Percentiles rank a stretch among this genome's conserved stretches.
Conservation (phyloP, 108 stramenopile species). For the Seminavis robusta region DNA sequence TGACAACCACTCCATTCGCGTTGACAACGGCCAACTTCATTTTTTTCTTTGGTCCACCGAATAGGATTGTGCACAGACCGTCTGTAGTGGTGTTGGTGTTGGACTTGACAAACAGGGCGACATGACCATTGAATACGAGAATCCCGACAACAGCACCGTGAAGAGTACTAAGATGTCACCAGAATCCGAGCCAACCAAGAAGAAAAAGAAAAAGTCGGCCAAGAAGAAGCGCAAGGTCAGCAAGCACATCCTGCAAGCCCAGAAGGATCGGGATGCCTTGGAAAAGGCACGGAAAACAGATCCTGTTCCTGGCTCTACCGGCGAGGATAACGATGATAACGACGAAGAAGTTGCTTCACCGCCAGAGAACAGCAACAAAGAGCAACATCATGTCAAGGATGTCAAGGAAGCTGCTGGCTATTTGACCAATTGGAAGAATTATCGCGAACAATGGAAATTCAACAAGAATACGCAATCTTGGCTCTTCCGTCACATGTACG, state of each 20-base stretch:
- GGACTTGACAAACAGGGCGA: no score
- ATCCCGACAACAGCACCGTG: no score
- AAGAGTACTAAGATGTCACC: no score
- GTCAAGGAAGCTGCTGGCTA: conserved; percentile 63
- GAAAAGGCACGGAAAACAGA: conserved; percentile 4
- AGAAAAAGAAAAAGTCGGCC: conserved; percentile 28
- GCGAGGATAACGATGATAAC: not conserved
- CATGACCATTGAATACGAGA: no score
- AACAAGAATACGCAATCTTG: conserved; percentile 94
- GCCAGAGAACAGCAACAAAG: conserved; percentile 24
- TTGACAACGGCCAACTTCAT: no score
- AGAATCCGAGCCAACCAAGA: no score
- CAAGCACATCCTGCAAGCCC: conserved; percentile 67
- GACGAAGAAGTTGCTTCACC: conserved; percentile 8
- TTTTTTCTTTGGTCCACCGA: no score
- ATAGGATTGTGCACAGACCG: no score
- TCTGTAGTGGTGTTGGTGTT: no score
- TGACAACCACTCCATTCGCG: no score
- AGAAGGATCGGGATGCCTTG: conserved; percentile 17
- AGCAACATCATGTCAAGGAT: conserved; percentile 31
- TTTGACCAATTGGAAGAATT: conserved; percentile 56
- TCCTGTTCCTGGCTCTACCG: conserved; percentile 1
- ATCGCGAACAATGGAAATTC: conserved; percentile 80
- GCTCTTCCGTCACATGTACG: conserved; percentile 88
- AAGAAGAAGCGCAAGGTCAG: conserved; percentile 63